Conservation (phyloP, 1,284 basidiomycete species). For the Xerocomus alliaceus region DNA sequence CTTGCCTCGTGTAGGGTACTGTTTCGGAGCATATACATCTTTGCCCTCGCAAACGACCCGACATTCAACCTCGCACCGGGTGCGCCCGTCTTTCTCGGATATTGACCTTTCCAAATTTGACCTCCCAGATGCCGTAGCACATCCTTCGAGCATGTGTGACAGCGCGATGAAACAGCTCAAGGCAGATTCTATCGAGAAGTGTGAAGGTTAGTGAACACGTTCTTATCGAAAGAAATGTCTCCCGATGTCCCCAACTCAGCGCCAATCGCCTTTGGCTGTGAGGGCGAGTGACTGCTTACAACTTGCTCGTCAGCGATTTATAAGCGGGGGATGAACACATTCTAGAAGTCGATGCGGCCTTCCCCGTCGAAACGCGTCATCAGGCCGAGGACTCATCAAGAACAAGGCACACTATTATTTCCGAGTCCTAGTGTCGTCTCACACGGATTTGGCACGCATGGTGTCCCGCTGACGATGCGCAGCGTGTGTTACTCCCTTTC, state of each 20-base stretch:
- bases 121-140: constrained; percentile 56
- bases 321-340: constrained; percentile 41
- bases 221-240: neutral
- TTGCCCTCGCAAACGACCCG: too few relatives aligned
- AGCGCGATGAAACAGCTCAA: constrained; percentile 44
- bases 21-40: constrained; percentile 61
- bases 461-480: constrained; percentile 25
- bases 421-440: constrained; percentile 42
- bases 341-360: constrained; percentile 40
- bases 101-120: neutral
- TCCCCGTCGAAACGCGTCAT: constrained; percentile 35
- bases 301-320: constrained; percentile 40
- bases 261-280: constrained; percentile 59
- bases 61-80: constrained; percentile 56
- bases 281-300: constrained; percentile 44
- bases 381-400: constrained; percentile 38
- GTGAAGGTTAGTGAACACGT: constrained; percentile 49
- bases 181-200: constrained; percentile 52
- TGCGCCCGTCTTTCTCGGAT: constrained; percentile 27
- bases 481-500: constrained; percentile 37
- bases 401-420: constrained; percentile 40
- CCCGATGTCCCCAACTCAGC: constrained; percentile 41
- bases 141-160: constrained; percentile 50
- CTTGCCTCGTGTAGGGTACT: too few relatives aligned
- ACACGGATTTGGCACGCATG: constrained; percentile 42